Evolutionary conservation across 345 rosid species (phyloP).

Genomic region (Pugionium dolabratum): DNA sequence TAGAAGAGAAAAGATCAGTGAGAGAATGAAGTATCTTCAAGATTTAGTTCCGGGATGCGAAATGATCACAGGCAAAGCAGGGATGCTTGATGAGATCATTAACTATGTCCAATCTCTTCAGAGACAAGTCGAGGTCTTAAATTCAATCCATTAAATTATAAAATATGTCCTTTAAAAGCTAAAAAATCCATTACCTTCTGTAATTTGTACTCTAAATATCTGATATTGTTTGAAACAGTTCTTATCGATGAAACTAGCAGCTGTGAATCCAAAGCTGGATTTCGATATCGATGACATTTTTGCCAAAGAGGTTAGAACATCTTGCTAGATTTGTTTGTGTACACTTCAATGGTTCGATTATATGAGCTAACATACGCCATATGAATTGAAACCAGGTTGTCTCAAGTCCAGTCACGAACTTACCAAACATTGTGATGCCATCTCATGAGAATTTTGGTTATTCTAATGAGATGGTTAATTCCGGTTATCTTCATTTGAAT

Average conservation of each 20-base stretch:
- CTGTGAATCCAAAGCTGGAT: slow-evolving; percentile 79
- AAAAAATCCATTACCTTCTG: neutral
- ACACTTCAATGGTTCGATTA: neutral
- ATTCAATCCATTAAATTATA: neutral
- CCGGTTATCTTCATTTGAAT: slow-evolving; percentile 54
- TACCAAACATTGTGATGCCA: slow-evolving; percentile 46
- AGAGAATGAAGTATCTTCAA: slow-evolving; percentile 94
- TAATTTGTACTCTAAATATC: slow-evolving; percentile 23
- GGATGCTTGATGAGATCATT: slow-evolving; percentile 98
- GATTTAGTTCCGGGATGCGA: slow-evolving; percentile 96
- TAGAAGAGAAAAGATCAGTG: slow-evolving; percentile 96
- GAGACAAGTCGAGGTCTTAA: slow-evolving; percentile 88
- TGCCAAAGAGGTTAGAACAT: slow-evolving; percentile 67
- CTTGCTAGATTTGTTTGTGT: neutral
- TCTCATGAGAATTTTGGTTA: slow-evolving; percentile 29
- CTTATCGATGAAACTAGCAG: slow-evolving; percentile 94
- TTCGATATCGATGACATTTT: slow-evolving; percentile 72
- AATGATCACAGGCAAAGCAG: slow-evolving; percentile 98
- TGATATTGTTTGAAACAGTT: slow-evolving; percentile 56
- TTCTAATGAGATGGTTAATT: slow-evolving; percentile 34
- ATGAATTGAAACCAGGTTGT: slow-evolving; percentile 29
- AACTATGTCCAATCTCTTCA: slow-evolving; percentile 97
- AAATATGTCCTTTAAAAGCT: neutral
- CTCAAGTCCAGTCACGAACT: slow-evolving; percentile 29
- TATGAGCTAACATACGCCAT: slow-evolving; percentile 13